These are phyloP conservation scores for Bocquillonia castaneifolia DNA, from an alignment of 441 rosid species.

Conservation along the genomic window DNA sequence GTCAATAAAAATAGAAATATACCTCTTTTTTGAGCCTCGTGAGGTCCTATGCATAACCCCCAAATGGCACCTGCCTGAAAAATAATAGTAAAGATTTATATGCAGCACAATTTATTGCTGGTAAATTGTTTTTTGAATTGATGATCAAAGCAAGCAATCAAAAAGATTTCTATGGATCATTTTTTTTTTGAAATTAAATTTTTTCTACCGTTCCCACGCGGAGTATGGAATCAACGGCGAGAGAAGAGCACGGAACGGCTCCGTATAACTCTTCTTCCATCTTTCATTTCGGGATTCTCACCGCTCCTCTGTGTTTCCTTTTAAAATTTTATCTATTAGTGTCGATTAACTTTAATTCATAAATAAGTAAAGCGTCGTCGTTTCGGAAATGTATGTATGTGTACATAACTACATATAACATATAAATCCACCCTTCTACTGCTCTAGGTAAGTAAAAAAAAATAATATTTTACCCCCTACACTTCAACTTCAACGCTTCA, in stretches of 20 bases:
- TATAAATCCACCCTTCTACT: too few species aligned
- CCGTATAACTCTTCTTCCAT: constrained; percentile 51
- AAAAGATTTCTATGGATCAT: too few species aligned
- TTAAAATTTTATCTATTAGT: background rate
- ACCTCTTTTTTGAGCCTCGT: constrained; percentile 61
- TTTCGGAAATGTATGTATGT: background rate
- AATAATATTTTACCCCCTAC: too few species aligned
- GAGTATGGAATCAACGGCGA: constrained; percentile 54
- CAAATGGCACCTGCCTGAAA: constrained; percentile 72
- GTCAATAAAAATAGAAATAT: too few species aligned
- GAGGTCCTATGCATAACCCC: constrained; percentile 61
- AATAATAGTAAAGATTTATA: background rate
- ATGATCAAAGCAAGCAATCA: background rate
- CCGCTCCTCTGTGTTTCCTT: too few species aligned
- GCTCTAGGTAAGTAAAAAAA: too few species aligned
- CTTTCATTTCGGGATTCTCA: constrained; percentile 18
- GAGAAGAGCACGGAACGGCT: constrained; percentile 72
- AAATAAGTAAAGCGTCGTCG: too few species aligned
- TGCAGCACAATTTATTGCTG: background rate
- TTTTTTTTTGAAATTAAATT: background rate
- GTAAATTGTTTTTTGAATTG: too few species aligned
- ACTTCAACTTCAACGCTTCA: too few species aligned
- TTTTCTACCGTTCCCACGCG: constrained; percentile 58
- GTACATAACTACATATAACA: too few species aligned
- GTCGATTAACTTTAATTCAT: too few species aligned